Evolutionary conservation across 2,329 filamentous ascomycete genomes (phyloP), one percentile per base, ranked within the genome.

Genomic region (Hypoxylon sp.): DNA sequence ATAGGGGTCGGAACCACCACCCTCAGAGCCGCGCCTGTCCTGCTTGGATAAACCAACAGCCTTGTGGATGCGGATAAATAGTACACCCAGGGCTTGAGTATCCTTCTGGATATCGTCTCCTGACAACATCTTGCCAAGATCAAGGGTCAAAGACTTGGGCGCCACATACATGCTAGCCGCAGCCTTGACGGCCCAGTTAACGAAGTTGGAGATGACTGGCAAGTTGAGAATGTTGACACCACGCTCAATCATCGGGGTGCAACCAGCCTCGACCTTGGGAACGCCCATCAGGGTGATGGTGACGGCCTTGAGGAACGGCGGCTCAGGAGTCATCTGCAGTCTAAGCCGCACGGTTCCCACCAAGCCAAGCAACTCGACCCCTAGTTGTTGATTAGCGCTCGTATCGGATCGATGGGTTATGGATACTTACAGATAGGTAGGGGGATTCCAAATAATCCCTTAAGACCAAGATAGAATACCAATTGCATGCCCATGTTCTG

Each of bases 401-500:
- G 26, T 26, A 49, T 29, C 7, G 9, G 7, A 2, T 1, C 29
- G 33, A 18, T 9, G 4, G 26, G 55, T 21, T 59, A 47, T 4
- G 52, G 38, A 13, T 15, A 69, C 70, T 70, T 60, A 71, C 89
- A 96, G 45, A 96, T 90, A 0, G 92, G 92, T 17, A 97, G 80
- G 0, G 92, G 92, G 0, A 97, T 88, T 23, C 93, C 93, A 66
- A 97, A 95, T 4, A 97, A 80, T 0, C 93, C 93, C 70, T 90
- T 92, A 70, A 96, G 79, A 55, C 95, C 95, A 1, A 98, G 83
- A 64, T 97, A 98, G 73, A 99, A 98, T 7, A 97, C 86, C 11
- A 98, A 77, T 69, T 96, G 90, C 92, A 97, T 97, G 69, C 96
- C 93, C 91, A 97, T 97, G 72, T 97, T 98, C 65, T 89, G 86